Evolutionary conservation across 2,329 filamentous ascomycete genomes (phyloP), one percentile per base, ranked within the genome.

Genomic region (Huntiella decipiens): DNA sequence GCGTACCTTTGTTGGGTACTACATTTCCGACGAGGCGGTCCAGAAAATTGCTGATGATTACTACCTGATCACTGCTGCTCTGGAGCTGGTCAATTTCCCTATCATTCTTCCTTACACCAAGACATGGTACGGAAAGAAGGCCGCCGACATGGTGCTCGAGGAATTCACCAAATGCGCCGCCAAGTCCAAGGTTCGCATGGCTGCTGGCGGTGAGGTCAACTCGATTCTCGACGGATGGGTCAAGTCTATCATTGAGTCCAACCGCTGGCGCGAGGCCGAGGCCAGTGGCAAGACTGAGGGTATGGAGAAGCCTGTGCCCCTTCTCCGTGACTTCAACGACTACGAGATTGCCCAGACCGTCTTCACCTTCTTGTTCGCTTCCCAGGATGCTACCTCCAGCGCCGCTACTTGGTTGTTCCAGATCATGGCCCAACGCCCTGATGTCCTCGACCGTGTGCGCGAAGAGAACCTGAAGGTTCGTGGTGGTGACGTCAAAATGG

Each of bases 151-250:
- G 78, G 85, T 94, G 32, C 69, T 96, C 53, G 73, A 71, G 42
- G 87, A 94, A 60, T 96, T 96, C 58, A 66, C 80, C 59, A 87
- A 85, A 64, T 95, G 88, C 58, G 82, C 88, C 40, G 83, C 85
- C 51, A 94, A 95, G 71, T 82, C 82, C 64, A 94, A 91, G 69
- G 79, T 85, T 51, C 79, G 83, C 55, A 92, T 96, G 82, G 77
- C 79, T 55, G 79, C 84, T 46, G 88, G 87, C 56, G 87, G 85
- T 52, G 77, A 88, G 49, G 66, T 88, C 48, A 80, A 78, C 53
- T 96, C 88, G 62, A 95, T 95, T 63, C 84, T 96, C 76, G 91
- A 98, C 60, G 82, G 77, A 50, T 98, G 91, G 91, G 68, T 96
- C 56, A 77, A 82, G 66, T 70, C 78, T 53, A 94, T 95, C 75